Conservation (phyloP, 768 basidiomycete species). For the Pisolithus sp. region DNA sequence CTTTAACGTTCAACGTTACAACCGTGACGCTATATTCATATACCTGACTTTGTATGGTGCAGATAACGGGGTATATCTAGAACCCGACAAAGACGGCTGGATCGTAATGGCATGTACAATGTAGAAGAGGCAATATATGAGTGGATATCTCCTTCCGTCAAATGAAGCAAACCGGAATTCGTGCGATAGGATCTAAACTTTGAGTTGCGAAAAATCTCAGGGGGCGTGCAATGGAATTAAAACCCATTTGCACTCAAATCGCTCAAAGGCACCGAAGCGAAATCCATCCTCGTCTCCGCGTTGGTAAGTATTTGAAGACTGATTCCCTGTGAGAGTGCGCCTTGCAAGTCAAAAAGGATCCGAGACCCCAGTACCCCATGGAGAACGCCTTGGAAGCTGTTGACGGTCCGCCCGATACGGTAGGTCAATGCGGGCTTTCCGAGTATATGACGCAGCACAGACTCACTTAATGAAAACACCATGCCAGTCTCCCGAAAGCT, state of each 20-base stretch:
- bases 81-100: too few species aligned
- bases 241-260: background rate
- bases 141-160: too few species aligned
- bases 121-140: too few species aligned
- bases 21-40: too few species aligned
- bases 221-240: background rate
- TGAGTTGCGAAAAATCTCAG: too few species aligned
- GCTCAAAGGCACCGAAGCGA: background rate
- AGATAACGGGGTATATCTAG: too few species aligned
- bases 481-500: slow-evolving; percentile 3
- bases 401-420: background rate
- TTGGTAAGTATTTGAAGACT: background rate
- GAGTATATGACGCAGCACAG: background rate
- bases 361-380: slow-evolving; percentile 10
- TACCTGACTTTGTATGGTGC: too few species aligned
- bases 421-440: background rate
- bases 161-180: too few species aligned
- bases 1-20: too few species aligned
- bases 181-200: too few species aligned
- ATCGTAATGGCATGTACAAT: too few species aligned
- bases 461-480: slow-evolving; percentile 8
- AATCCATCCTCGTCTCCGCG: background rate
- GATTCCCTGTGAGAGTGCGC: background rate
- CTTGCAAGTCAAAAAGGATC: slow-evolving; percentile 8
- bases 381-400: slow-evolving; percentile 7